Evolutionary conservation across 1,284 basidiomycete genomes (phyloP), one percentile per base, ranked within the genome.

Genomic region (Moesziomyces globuligerus): DNA sequence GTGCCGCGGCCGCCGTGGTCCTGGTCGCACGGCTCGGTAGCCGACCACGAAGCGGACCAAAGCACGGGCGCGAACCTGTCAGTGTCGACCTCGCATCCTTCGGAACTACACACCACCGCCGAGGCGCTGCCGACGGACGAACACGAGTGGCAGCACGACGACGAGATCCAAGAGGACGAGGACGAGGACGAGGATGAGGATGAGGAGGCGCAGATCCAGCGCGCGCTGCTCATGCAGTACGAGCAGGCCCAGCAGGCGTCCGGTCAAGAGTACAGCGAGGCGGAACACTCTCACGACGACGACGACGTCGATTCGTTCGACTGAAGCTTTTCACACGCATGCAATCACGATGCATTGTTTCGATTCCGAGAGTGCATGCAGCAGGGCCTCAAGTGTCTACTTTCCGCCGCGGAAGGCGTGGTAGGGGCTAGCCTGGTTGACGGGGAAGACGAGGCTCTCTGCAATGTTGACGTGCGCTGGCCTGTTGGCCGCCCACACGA

Each of bases 401-500:
- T 61, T 50, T 28, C 58, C 51, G 18, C 69, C 69, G 7, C 69
- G 47, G 59, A 34, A 72, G 6, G 69, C 61, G 48, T 79, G 78
- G 53, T 74, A 79, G 8, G 78, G 76, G 32, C 69, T 64, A 21
- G 78, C 78, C 65, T 80, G 78, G 48, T 79, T 76, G 6, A 74
- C 74, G 6, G 78, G 78, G 57, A 80, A 69, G 18, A 80, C 59
- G 26, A 77, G 50, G 34, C 51, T 65, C 51, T 71, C 61, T 25
- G 81, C 81, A 29, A 81, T 57, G 40, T 83, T 80, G 44, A 83
- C 81, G 49, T 82, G 81, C 11, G 75, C 37, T 26, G 80, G 78
- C 39, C 94, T 89, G 13, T 90, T 87, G 18, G 94, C 93, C 18
- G 90, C 89, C 93, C 93, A 99, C 11, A 97, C 93, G 77, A 99